Base-by-base conservation (phyloP, 345 rosid species). In the Carallia brachiata region DNA sequence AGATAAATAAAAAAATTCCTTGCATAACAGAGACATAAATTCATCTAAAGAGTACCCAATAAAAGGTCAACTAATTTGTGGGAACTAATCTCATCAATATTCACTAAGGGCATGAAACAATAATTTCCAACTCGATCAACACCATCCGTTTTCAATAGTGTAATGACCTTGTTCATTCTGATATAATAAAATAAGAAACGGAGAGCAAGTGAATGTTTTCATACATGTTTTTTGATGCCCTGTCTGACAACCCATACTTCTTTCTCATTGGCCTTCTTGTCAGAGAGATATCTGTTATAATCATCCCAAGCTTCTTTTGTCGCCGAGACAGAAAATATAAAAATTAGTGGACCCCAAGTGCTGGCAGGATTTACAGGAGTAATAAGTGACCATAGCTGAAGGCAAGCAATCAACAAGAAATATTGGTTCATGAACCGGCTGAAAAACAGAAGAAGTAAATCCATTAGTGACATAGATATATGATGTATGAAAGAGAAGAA, bases 241-340 rank as follows among this genome's bases (percentile, higher is more conserved):
- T 85, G 83, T 77, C 73, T 82, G 58, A 87, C 98, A 83, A 95
- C 75, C 99, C 99, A 95, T 47, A 95, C 94, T 85, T 86, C 86
- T 85, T 88, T 95, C 88, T 90, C 96, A 77, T 95, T 95, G 17
- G 97, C 98, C 84, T 89, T 92, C 86, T 89, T 90, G 83, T 95
- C 99, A 5, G 97, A 95, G 30, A 92, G 84, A 80, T 83, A 92
- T 84, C 98, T 84, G 68, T 92, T 91, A 79, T 95, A 95, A 82
- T 95, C 99, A 88, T 95, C 99, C 99, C 99, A 95, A 66, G 99
- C 99, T 85, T 95, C 99, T 84, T 95, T 95, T 52, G 97, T 79
- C 39, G 99, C 98, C 2, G 99, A 95, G 71, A 95, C 94, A 0
- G 99, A 91, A 79, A 95, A 95, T 77, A 95, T 92, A 74, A 95